phyloP scores from a whole-genome alignment of 768 basidiomycete species.

The Naematelia aurantialba region DNA sequence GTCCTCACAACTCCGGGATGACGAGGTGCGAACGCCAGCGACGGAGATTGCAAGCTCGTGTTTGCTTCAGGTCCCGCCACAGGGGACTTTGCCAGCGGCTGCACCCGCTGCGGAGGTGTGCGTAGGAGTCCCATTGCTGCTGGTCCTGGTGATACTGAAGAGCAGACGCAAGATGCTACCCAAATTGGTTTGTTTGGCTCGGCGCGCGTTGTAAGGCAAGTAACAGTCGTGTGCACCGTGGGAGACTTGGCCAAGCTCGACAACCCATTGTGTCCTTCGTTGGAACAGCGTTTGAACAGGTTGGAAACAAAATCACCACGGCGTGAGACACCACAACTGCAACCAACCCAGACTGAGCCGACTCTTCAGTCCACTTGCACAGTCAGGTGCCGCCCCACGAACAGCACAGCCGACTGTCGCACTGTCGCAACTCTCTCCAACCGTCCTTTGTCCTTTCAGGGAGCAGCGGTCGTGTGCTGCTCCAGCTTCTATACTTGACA shows the following conservation, averaged over 20 bases:
- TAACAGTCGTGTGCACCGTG: neutral
- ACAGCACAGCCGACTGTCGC: too few relatives aligned
- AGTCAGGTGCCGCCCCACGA: too few relatives aligned
- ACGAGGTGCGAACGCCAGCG: slow-evolving; percentile 23
- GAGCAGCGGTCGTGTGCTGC: too few relatives aligned
- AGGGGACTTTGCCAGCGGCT: slow-evolving; percentile 1
- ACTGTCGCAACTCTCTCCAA: too few relatives aligned
- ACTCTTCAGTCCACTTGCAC: too few relatives aligned
- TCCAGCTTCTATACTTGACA: too few relatives aligned
- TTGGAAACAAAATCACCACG: neutral
- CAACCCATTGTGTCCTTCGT: neutral
- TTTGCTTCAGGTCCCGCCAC: neutral
- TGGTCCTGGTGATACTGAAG: slow-evolving; percentile 4
- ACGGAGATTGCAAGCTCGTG: slow-evolving; percentile 8
- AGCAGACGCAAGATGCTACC: neutral
- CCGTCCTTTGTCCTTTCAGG: too few relatives aligned
- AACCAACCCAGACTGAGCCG: too few relatives aligned
- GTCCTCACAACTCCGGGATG: slow-evolving; percentile 29
- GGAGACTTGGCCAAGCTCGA: too few relatives aligned
- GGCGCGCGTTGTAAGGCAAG: slow-evolving; percentile 6
- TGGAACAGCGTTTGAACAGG: neutral
- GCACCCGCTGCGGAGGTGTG: slow-evolving; percentile 24
- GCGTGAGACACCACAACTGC: too few relatives aligned
- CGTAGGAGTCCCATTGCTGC: slow-evolving; percentile 27
- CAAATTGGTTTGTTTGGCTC: neutral